Percentiles rank a stretch among this genome's conserved stretches.
Evolutionary conservation across 139 green algal genomes (phyloP).

Genomic region (Yamagishiella unicocca): DNA sequence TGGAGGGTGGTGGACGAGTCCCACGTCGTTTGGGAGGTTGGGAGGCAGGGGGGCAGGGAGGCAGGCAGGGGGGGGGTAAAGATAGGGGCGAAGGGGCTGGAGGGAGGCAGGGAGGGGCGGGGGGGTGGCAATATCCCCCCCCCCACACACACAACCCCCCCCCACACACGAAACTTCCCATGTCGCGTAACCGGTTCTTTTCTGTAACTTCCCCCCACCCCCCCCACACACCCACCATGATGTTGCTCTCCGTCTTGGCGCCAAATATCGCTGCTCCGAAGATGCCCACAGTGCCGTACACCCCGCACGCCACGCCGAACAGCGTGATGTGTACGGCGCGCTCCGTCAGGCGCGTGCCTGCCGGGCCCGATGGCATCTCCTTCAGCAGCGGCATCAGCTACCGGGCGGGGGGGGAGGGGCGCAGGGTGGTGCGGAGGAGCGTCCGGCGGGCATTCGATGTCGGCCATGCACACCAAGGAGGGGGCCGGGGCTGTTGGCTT

Average conservation of each 20-base stretch:
- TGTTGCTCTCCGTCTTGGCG: constrained; percentile 63
- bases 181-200: no score
- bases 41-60: background rate
- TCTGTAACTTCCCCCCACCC: no score
- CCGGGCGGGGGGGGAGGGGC: background rate
- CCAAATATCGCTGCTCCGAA: constrained; percentile 71
- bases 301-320: constrained; percentile 53
- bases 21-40: background rate
- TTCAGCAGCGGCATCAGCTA: constrained; percentile 70
- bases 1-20: no score
- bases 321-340: constrained; percentile 63
- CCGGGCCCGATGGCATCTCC: constrained; percentile 64
- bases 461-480: no score
- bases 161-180: no score
- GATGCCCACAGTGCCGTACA: constrained; percentile 64
- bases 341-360: constrained; percentile 52
- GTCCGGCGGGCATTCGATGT: background rate
- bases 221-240: constrained; percentile 52
- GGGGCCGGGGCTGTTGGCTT: no score
- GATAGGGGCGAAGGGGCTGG: background rate
- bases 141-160: background rate
- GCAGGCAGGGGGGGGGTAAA: background rate
- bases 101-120: background rate
- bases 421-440: background rate
- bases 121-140: background rate